Evolutionary conservation across 2,329 filamentous ascomycete genomes (phyloP).

Genomic region (Hortaea sp.): DNA sequence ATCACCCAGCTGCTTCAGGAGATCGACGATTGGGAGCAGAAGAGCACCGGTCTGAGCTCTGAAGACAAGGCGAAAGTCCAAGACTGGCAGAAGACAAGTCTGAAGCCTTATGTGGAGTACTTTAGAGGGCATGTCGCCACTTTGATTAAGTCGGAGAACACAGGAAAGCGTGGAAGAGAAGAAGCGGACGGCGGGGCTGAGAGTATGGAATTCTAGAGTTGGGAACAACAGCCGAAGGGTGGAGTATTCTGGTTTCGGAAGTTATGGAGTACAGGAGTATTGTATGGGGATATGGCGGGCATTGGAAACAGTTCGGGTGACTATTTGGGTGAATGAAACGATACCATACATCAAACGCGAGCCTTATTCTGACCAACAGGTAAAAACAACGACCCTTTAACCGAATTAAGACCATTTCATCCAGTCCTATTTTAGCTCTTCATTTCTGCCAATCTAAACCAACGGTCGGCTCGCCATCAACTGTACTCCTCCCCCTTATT

Average conservation of each 20-base stretch:
- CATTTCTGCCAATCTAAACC: too few relatives aligned
- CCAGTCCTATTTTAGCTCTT: too few relatives aligned
- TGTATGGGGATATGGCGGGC: too few relatives aligned
- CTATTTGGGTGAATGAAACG: too few relatives aligned
- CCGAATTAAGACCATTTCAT: too few relatives aligned
- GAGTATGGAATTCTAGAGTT: conserved; percentile 53
- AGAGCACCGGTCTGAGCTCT: conserved; percentile 34
- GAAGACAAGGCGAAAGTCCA: conserved; percentile 44
- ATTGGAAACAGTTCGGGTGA: too few relatives aligned
- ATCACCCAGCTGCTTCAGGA: conserved; percentile 71
- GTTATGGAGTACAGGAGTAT: neutral
- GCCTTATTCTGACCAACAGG: too few relatives aligned
- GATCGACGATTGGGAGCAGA: conserved; percentile 68
- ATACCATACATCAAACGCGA: too few relatives aligned
- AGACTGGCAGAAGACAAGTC: conserved; percentile 94
- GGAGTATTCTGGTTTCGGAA: neutral
- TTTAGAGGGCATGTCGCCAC: conserved; percentile 73
- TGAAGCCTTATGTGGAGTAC: conserved; percentile 85
- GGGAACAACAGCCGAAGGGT: too few relatives aligned
- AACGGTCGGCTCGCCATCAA: too few relatives aligned
- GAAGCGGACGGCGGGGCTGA: conserved; percentile 40
- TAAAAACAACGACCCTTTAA: too few relatives aligned
- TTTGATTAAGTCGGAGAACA: conserved; percentile 63
- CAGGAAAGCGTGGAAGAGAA: conserved; percentile 45
- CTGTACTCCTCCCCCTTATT: too few relatives aligned